Conservation (phyloP, 2,329 filamentous ascomycete species). For the Pseudogymnoascus sp. region DNA sequence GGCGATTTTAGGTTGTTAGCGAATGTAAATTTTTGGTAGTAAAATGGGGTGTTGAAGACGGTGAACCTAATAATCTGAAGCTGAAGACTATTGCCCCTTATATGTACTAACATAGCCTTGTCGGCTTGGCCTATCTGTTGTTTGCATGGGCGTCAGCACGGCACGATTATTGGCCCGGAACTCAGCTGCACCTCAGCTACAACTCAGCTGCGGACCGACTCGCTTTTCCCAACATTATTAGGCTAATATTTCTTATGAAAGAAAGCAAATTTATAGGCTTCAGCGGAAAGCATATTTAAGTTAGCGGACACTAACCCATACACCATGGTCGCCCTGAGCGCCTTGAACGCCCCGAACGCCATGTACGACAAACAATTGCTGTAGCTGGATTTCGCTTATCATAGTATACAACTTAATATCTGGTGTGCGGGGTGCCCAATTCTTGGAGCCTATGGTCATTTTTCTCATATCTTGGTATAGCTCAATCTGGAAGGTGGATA, state of each 20-base stretch:
- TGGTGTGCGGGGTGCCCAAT: neutral
- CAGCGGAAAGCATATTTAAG: neutral
- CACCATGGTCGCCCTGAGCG: too few species aligned
- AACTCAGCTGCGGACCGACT: neutral
- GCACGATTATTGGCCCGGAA: neutral
- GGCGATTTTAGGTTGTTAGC: neutral
- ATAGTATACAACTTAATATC: too few species aligned
- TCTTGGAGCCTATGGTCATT: neutral
- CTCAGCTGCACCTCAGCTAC: neutral
- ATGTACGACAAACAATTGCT: too few species aligned
- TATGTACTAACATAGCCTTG: neutral
- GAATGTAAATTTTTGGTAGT: neutral
- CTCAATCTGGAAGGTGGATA: neutral
- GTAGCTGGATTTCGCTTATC: too few species aligned
- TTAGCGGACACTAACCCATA: neutral
- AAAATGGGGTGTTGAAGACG: neutral
- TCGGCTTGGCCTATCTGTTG: neutral
- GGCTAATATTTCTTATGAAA: slow-evolving; percentile 2
- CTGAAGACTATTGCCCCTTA: neutral
- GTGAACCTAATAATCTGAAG: neutral
- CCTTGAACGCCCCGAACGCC: too few species aligned
- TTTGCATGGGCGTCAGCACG: neutral
- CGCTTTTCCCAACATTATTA: neutral
- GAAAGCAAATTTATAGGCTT: neutral
- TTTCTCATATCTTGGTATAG: neutral